Conservation (phyloP, 306 rosid species). For the Rubus idaeus region DNA sequence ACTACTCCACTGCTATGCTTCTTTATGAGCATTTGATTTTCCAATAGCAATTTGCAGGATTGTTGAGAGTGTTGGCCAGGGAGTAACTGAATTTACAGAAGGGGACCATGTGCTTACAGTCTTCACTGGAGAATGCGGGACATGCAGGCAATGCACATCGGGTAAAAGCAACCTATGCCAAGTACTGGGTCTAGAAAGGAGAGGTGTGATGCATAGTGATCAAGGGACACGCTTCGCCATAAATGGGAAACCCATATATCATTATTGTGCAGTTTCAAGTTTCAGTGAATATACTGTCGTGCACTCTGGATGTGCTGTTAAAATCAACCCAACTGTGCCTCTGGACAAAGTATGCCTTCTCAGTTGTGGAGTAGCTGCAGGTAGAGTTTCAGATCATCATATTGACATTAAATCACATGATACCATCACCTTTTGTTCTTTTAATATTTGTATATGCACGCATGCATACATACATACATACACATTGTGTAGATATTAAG, state of each 20-base stretch:
- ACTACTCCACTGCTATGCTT: neutral
- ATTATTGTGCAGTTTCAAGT: slow-evolving; percentile 96
- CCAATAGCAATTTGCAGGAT: slow-evolving; percentile 48
- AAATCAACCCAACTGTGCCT: slow-evolving; percentile 61
- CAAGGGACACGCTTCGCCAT: slow-evolving; percentile 84
- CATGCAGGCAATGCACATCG: slow-evolving; percentile 68
- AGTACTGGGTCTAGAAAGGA: slow-evolving; percentile 83
- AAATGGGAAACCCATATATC: slow-evolving; percentile 79
- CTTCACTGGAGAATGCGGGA: slow-evolving; percentile 88
- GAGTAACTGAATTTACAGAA: slow-evolving; percentile 72
- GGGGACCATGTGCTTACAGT: slow-evolving; percentile 91
- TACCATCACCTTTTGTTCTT: neutral
- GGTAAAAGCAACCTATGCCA: slow-evolving; percentile 83
- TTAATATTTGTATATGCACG: neutral
- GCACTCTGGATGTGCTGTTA: slow-evolving; percentile 97
- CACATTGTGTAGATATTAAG: neutral
- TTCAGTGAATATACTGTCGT: slow-evolving; percentile 90
- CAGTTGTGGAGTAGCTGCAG: slow-evolving; percentile 96
- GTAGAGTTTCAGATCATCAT: slow-evolving; percentile 37
- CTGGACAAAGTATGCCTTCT: slow-evolving; percentile 85
- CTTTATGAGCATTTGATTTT: neutral
- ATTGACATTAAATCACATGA: slow-evolving; percentile 2
- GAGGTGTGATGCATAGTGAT: slow-evolving; percentile 92
- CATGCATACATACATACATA: neutral
- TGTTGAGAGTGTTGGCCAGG: slow-evolving; percentile 90